Percentiles rank a stretch among this genome's conserved stretches.
These are phyloP conservation scores for Lantana camara DNA, from an alignment of 257 asterid genomes.

Conservation along the genomic window DNA sequence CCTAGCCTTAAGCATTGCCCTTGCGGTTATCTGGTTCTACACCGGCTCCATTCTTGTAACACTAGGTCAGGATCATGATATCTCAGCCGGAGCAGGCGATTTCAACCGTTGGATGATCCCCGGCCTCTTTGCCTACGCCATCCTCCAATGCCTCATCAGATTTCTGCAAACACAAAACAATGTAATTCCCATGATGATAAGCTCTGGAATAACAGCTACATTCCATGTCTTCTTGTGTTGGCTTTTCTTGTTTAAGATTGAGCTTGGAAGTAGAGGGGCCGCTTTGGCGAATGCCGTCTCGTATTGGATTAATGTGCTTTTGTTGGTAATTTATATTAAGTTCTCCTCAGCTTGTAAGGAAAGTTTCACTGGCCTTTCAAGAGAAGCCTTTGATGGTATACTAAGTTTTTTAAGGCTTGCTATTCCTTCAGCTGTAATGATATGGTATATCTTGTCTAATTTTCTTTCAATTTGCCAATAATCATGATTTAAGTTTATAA, in stretches of 20 bases:
- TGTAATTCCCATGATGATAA: slow-evolving; percentile 63
- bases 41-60: slow-evolving; percentile 48
- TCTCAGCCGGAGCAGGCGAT: slow-evolving; percentile 55
- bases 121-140: slow-evolving; percentile 53
- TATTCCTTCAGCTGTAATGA: slow-evolving; percentile 71
- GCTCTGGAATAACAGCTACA: slow-evolving; percentile 46
- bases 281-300: slow-evolving; percentile 64
- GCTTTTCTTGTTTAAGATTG: slow-evolving; percentile 45
- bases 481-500: neutral
- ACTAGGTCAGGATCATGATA: slow-evolving; percentile 56
- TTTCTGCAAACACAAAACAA: slow-evolving; percentile 62
- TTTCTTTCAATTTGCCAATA: neutral
- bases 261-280: slow-evolving; percentile 57
- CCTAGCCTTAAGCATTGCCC: slow-evolving; percentile 40
- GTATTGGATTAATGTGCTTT: slow-evolving; percentile 57
- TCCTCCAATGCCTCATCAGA: slow-evolving; percentile 59
- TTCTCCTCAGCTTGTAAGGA: slow-evolving; percentile 45
- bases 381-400: slow-evolving; percentile 44
- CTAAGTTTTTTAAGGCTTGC: slow-evolving; percentile 52
- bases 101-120: slow-evolving; percentile 69
- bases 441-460: slow-evolving; percentile 39
- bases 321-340: slow-evolving; percentile 45
- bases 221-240: slow-evolving; percentile 57
- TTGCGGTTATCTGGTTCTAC: slow-evolving; percentile 55
- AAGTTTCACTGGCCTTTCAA: slow-evolving; percentile 58